Evolutionary conservation across 257 asterid genomes (phyloP), one percentile per base, ranked within the genome.

Genomic region (Solanum neorickii): DNA sequence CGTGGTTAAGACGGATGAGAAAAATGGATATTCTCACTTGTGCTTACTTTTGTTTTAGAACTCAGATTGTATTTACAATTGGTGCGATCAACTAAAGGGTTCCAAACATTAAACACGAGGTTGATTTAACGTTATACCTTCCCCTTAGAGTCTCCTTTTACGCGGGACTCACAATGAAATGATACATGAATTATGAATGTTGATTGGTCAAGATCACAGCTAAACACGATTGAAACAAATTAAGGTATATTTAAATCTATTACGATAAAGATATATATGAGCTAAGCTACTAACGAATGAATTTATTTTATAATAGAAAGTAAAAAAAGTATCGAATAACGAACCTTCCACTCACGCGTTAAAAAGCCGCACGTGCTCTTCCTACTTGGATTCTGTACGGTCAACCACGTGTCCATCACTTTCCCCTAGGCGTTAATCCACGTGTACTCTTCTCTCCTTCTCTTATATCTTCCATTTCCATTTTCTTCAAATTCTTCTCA

Each of bases 271-370:
- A 6, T 52, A 7, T 16, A 52, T 52, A 1, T 0, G 62, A 52
- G 1, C 10, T 6, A 52, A 16, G 0, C 23, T 52, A 16, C 6
- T 49, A 49, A 49, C 9, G 9, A 52, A 52, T 52, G 23, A 37
- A 37, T 37, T 37, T 37, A 0, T 56, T 7, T 56, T 3, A 56
- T 18, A 0, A 56, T 56, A 56, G 4, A 52, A 52, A 52, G 12
- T 56, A 56, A 20, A 59, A 27, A 27, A 35, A 27, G 62, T 44
- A 44, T 47, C 0, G 85, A 80, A 29, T 27, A 47, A 27, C 44
- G 91, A 90, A 92, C 86, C 90, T 89, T 92, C 92, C 78, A 69
- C 87, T 90, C 96, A 93, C 96, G 98, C 96, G 93, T 91, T 86
- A 86, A 93, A 93, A 91, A 88, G 95, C 89, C 31, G 84, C 98